phyloP scores from a whole-genome alignment of 1,284 basidiomycete genomes.

The Filobasidium uniguttulatum region DNA sequence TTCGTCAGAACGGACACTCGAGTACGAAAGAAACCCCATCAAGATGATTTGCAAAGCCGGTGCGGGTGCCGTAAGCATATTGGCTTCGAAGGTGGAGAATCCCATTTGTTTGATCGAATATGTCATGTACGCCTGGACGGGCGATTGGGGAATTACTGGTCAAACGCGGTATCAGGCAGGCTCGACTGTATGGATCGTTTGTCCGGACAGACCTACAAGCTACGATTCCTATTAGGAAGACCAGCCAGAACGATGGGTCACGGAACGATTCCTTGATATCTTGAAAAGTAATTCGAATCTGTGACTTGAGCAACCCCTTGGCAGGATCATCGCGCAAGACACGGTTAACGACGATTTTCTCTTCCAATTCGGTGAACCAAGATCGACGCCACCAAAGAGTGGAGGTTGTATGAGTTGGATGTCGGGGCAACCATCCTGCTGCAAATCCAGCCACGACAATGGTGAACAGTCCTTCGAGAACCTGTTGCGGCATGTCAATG shows the following conservation, averaged over 20 bases:
- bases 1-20: constrained; percentile 12
- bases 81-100: constrained; percentile 34
- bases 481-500: background rate
- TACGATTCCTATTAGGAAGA: constrained; percentile 12
- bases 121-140: constrained; percentile 25
- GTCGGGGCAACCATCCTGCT: constrained; percentile 28
- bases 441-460: constrained; percentile 28
- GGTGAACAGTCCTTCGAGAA: constrained; percentile 27
- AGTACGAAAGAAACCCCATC: constrained; percentile 12
- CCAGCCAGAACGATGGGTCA: constrained; percentile 8
- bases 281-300: constrained; percentile 8
- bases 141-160: constrained; percentile 39
- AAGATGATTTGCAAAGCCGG: constrained; percentile 28
- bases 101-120: constrained; percentile 17
- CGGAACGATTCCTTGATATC: constrained; percentile 11
- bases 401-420: constrained; percentile 32
- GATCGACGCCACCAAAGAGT: constrained; percentile 23
- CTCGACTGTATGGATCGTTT: background rate
- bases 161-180: background rate
- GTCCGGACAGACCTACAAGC: constrained; percentile 14
- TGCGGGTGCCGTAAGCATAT: constrained; percentile 27
- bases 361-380: constrained; percentile 37
- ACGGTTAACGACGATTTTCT: constrained; percentile 38
- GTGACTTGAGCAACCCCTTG: constrained; percentile 21
- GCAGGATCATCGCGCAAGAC: constrained; percentile 39